Evolutionary conservation across 148 eudicot genomes (phyloP).

Genomic region (Camellia japonica): DNA sequence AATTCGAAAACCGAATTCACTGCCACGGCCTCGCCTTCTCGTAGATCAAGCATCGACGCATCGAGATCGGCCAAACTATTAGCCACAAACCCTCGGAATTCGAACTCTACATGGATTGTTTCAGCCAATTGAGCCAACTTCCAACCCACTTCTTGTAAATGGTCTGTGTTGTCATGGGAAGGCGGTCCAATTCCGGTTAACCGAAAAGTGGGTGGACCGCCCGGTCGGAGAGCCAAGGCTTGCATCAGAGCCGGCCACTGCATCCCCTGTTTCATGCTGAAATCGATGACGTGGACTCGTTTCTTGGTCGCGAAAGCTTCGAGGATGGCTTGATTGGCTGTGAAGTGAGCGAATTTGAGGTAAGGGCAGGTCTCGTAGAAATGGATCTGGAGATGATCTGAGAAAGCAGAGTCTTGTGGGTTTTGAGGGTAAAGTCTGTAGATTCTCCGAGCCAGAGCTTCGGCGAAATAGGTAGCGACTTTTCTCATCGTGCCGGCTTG

Average conservation of each 20-base stretch:
- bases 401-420: conserved; percentile 19
- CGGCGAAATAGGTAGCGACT: conserved; percentile 44
- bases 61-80: conserved; percentile 56
- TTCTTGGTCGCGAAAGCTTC: conserved; percentile 28
- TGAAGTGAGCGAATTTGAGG: conserved; percentile 40
- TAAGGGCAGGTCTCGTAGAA: conserved; percentile 42
- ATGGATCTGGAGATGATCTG: conserved; percentile 26
- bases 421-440: conserved; percentile 19
- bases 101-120: conserved; percentile 47
- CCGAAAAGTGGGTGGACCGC: conserved; percentile 61
- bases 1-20: conserved; percentile 66
- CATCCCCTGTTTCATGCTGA: conserved; percentile 68
- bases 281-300: conserved; percentile 33
- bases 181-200: conserved; percentile 75
- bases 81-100: conserved; percentile 55
- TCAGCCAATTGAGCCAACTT: conserved; percentile 64
- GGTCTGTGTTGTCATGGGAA: conserved; percentile 43
- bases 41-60: conserved; percentile 25
- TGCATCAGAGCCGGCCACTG: conserved; percentile 86
- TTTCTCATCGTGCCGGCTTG: conserved; percentile 46
- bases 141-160: conserved; percentile 66
- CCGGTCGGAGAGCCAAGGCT: conserved; percentile 56
- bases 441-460: conserved; percentile 32
- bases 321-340: conserved; percentile 34
- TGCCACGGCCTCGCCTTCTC: conserved; percentile 51